phyloP scores from a whole-genome alignment of 2,329 filamentous ascomycete species.

The Canariomyces notabilis region DNA sequence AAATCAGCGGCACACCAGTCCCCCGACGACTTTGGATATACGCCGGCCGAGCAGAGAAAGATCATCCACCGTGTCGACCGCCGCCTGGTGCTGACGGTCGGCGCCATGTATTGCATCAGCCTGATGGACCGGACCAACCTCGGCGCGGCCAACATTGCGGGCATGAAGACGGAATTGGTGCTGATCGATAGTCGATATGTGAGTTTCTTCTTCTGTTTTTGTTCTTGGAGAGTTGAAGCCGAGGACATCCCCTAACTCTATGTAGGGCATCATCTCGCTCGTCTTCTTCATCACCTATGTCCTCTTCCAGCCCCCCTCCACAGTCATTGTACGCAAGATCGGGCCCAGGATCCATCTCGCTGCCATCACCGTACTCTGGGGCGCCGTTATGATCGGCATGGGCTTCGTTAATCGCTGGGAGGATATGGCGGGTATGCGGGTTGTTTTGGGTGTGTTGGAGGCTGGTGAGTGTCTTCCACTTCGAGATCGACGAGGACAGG shows the following conservation, averaged over 20 bases:
- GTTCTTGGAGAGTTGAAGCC: too few relatives aligned
- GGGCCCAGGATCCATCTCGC: slow-evolving; percentile 56
- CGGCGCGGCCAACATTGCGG: slow-evolving; percentile 67
- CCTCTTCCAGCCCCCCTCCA: slow-evolving; percentile 66
- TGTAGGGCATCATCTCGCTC: slow-evolving; percentile 59
- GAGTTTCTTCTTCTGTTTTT: slow-evolving; percentile 18
- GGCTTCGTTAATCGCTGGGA: slow-evolving; percentile 53
- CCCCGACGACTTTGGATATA: slow-evolving; percentile 43
- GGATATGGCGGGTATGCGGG: slow-evolving; percentile 49
- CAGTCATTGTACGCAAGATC: slow-evolving; percentile 61
- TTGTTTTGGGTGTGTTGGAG: slow-evolving; percentile 60
- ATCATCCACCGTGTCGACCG: slow-evolving; percentile 68
- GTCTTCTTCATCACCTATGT: slow-evolving; percentile 73
- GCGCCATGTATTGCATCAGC: slow-evolving; percentile 66
- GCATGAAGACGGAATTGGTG: slow-evolving; percentile 45
- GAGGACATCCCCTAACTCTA: too few relatives aligned
- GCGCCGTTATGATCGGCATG: slow-evolving; percentile 58
- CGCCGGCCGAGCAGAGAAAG: slow-evolving; percentile 55
- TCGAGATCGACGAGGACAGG: too few relatives aligned
- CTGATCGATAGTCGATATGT: slow-evolving; percentile 45
- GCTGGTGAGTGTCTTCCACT: slow-evolving; percentile 35
- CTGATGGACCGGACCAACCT: slow-evolving; percentile 78
- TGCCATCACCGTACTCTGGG: slow-evolving; percentile 54
- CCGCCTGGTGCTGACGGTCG: slow-evolving; percentile 57
- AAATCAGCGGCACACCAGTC: slow-evolving; percentile 9